Evolutionary conservation across 139 green algal species (phyloP), one percentile per base, ranked within the genome.

Genomic region (Marvania coccoides): DNA sequence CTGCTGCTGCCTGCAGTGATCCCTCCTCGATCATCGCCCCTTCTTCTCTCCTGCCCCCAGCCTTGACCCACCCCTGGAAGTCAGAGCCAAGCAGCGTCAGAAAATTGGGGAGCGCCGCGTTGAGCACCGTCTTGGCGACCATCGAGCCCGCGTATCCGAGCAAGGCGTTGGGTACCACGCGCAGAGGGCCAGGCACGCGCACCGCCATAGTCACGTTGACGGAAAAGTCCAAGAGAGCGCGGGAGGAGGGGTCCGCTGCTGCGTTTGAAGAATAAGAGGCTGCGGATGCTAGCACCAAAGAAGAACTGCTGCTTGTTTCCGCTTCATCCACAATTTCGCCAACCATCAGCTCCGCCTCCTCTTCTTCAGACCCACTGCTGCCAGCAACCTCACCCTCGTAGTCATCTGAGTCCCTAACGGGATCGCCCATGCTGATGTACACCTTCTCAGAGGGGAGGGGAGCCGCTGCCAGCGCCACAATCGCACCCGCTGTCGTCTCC

Each of bases 121-220:
- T 38, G 9, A 77, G 40, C 15, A 77, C 46, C 24, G 63, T 24
- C 7, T 53, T 58, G n/a, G 35, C 23, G 14, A 66, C 56, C 34
- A 40, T 34, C n/a, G 38, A 66, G 19, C 70, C 70, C 42, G 63
- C 63, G 10, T 72, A 72, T 5, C 70, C 70, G 28, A 77, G 55
- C 34, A 77, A 48, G 7, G 62, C 47, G 26, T 72, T 77, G 9
- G 70, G 70, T 29, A 77, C 55, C 15, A 77, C 63, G n/a, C 30
- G 30, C 4, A 72, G 36, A 12, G 63, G 30, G 9, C 19, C 23
- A 14, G 70, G 70, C 35, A 77, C 70, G 26, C 53, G 37, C 3
- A 68, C 53, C 3, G 70, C 63, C 48, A 77, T 77, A 1, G 34
- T 72, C 2, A 77, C 62, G 15, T 66, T 61, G 23, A 70, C 57